phyloP scores from a whole-genome alignment of 768 basidiomycete species.

The Tylopilus sp. region DNA sequence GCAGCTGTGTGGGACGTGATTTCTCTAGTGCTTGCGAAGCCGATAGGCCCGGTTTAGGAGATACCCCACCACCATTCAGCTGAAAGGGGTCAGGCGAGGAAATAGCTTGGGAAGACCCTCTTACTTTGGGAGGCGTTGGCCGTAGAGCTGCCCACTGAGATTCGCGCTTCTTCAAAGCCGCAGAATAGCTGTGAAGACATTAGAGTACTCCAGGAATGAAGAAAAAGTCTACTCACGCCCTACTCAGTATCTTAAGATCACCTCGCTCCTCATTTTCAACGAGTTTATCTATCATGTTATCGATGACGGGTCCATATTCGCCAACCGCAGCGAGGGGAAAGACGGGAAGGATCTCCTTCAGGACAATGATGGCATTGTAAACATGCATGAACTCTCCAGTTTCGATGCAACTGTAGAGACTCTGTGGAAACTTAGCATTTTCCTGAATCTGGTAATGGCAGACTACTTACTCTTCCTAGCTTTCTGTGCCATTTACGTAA shows the following conservation, averaged over 20 bases:
- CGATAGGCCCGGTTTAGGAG: constrained; percentile 22
- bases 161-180: constrained; percentile 73
- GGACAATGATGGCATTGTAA: constrained; percentile 92
- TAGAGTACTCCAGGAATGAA: constrained; percentile 2
- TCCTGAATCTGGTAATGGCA: background rate
- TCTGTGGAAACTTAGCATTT: constrained; percentile 39
- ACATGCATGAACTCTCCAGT: constrained; percentile 96
- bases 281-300: constrained; percentile 60
- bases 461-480: constrained; percentile 55
- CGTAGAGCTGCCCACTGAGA: constrained; percentile 45
- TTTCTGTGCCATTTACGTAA: constrained; percentile 84
- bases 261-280: constrained; percentile 75
- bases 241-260: constrained; percentile 78
- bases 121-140: constrained; percentile 33
- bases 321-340: constrained; percentile 72
- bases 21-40: constrained; percentile 34
- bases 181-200: constrained; percentile 52
- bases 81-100: constrained; percentile 3
- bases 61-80: constrained; percentile 27
- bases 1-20: constrained; percentile 32
- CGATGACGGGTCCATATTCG: constrained; percentile 52
- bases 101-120: background rate
- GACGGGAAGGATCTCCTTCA: constrained; percentile 86
- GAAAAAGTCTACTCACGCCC: constrained; percentile 52
- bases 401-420: constrained; percentile 75